These are phyloP conservation scores for Magnusiomyces starmeri DNA, from an alignment of 1,139 yeast genomes.

Conservation along the genomic window DNA sequence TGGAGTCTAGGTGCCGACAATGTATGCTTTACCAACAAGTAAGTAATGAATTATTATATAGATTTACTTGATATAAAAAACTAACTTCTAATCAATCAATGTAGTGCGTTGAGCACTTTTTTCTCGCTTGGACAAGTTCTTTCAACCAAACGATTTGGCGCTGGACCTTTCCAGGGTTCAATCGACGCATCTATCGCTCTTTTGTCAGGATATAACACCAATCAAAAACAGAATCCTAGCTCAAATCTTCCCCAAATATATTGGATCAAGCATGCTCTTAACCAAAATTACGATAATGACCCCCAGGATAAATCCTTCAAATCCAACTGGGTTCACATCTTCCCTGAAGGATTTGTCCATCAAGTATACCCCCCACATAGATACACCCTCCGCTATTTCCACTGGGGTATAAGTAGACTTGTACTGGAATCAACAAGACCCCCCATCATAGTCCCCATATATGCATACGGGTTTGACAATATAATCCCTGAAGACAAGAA, in stretches of 20 bases:
- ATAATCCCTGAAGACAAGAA: constrained; percentile 66
- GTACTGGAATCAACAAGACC: constrained; percentile 74
- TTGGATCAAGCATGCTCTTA: constrained; percentile 16
- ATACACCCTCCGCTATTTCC: constrained; percentile 86
- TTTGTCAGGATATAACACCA: constrained; percentile 42
- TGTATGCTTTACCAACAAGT: constrained; percentile 61
- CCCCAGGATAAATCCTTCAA: constrained; percentile 33
- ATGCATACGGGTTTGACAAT: constrained; percentile 78
- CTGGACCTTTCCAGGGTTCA: constrained; percentile 87
- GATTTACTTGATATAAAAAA: background rate
- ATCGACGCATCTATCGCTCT: constrained; percentile 83
- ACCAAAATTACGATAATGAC: background rate
- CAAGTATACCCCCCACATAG: constrained; percentile 73
- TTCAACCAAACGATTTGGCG: constrained; percentile 81
- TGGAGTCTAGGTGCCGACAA: constrained; percentile 96
- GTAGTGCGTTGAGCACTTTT: constrained; percentile 35
- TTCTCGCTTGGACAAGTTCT: constrained; percentile 84
- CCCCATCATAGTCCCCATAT: constrained; percentile 88
- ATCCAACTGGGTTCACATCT: constrained; percentile 89
- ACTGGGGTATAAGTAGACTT: constrained; percentile 89
- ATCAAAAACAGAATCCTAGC: constrained; percentile 17
- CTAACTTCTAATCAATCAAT: background rate
- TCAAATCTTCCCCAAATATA: constrained; percentile 13
- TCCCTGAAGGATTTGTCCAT: constrained; percentile 91
- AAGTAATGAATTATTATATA: constrained; percentile 18